These are phyloP conservation scores for Komagataea norvegica DNA, from an alignment of 1,139 yeast genomes.

Conservation along the genomic window DNA sequence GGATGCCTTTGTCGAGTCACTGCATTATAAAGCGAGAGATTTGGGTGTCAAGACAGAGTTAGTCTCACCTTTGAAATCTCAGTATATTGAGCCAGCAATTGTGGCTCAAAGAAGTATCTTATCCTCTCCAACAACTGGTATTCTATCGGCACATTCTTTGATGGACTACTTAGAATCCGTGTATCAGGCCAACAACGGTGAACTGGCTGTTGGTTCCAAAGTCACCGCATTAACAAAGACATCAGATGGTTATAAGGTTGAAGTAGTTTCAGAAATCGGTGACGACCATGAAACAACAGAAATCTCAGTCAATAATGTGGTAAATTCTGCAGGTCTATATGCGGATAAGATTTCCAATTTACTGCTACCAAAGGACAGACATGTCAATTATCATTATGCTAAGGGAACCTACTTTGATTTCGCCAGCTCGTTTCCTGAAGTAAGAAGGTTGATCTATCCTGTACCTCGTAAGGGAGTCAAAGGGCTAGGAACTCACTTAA, in stretches of 20 bases:
- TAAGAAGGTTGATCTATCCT: slow-evolving; percentile 59
- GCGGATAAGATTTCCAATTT: slow-evolving; percentile 68
- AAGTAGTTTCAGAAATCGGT: slow-evolving; percentile 32
- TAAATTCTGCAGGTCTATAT: slow-evolving; percentile 75
- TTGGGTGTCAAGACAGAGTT: slow-evolving; percentile 59
- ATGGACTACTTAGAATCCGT: slow-evolving; percentile 54
- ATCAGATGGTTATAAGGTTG: slow-evolving; percentile 28
- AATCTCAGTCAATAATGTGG: slow-evolving; percentile 51
- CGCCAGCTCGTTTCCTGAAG: slow-evolving; percentile 32
- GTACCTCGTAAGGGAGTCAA: slow-evolving; percentile 70
- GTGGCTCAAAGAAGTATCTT: slow-evolving; percentile 57
- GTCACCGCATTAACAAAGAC: slow-evolving; percentile 42
- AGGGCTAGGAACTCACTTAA: slow-evolving; percentile 82
- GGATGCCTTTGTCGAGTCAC: slow-evolving; percentile 48
- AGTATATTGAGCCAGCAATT: slow-evolving; percentile 57
- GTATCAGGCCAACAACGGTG: slow-evolving; percentile 50
- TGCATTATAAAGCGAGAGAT: slow-evolving; percentile 48
- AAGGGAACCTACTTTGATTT: slow-evolving; percentile 71
- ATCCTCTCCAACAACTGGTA: slow-evolving; percentile 83
- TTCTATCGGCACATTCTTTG: slow-evolving; percentile 73
- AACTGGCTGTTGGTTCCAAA: slow-evolving; percentile 56
- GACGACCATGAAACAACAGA: slow-evolving; percentile 38
- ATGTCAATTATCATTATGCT: slow-evolving; percentile 59
- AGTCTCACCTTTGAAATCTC: slow-evolving; percentile 42
- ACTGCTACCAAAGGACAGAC: slow-evolving; percentile 60